Base-by-base conservation (phyloP, 495 filamentous ascomycete genomes). In the Hypoxylon intermedium region DNA sequence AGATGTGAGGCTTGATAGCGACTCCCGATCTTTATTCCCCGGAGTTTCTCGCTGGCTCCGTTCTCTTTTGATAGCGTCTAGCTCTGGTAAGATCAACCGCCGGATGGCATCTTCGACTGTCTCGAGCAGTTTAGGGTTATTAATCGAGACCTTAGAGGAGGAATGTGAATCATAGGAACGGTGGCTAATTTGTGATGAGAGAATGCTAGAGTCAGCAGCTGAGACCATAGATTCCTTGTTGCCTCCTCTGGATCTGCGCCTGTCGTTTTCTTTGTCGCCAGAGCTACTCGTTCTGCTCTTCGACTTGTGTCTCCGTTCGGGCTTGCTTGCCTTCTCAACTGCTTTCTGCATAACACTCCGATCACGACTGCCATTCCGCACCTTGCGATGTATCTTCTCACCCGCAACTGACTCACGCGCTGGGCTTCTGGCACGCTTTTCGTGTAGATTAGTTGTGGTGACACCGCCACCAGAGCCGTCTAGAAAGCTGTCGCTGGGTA, bases 61-160 rank as follows among this genome's bases (percentile, higher is more conserved):
- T 65, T 96, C 91, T 67, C 90, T 85, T 74, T 96, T 97, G 40
- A 98, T 79, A 24, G 90, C 90, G 48, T 91, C 91, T 41, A 98
- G 79, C 70, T 98, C 93, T 0, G 94, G 95, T 1, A 98, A 75
- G 44, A 98, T 96, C 43, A 98, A 77, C 38, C 93, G 84, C 44
- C 90, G 88, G 62, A 98, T 98, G 16, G 94, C 92, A 77, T 97
- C 93, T 73, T 98, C 93, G 6, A 98, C 93, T 0, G 92, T 93
- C 70, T 95, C 91, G 4, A 98, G 83, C n/a, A 98, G 75, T 60
- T 90, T 95, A 0, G 93, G 93, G 69, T 98, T 97, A 74, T 95
- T 97, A 74, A 96, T 88, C 0, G 91, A 94, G 5, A 92, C 73
- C 50, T 86, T 90, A 19, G 91, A 94, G 12, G 86, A 85, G 23